These are phyloP conservation scores for Erodium texanum DNA, from an alignment of 441 rosid genomes.

Conservation along the genomic window DNA sequence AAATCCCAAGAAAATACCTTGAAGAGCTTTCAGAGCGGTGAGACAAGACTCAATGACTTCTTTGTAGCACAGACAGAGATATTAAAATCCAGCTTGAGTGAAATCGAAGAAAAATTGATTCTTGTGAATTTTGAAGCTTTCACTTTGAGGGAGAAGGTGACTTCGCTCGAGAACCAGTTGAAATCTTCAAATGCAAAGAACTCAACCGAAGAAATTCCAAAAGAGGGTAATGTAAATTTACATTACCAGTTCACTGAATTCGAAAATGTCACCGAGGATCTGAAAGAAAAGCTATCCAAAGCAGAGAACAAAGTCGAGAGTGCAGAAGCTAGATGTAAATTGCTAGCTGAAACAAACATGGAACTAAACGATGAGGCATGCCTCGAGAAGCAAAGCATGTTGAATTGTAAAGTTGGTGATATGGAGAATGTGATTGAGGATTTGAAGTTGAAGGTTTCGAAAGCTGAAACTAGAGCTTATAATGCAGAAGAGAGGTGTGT, in stretches of 20 bases:
- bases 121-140: conserved; percentile 45
- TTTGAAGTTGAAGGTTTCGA: conserved; percentile 56
- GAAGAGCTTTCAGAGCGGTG: conserved; percentile 44
- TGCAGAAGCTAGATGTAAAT: conserved; percentile 60
- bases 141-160: conserved; percentile 37
- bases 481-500: conserved; percentile 65
- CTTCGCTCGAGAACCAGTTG: conserved; percentile 53
- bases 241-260: conserved; percentile 44
- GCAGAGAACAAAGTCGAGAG: conserved; percentile 64
- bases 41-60: conserved; percentile 31
- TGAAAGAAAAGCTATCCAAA: conserved; percentile 55
- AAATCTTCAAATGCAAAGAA: conserved; percentile 28
- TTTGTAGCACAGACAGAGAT: conserved; percentile 38
- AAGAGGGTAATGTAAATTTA: conserved; percentile 7
- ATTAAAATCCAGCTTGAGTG: conserved; percentile 46
- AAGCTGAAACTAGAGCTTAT: conserved; percentile 68
- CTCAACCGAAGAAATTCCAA: conserved; percentile 25
- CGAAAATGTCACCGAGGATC: conserved; percentile 69
- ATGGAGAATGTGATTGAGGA: conserved; percentile 77
- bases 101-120: conserved; percentile 48
- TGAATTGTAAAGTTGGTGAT: conserved; percentile 55
- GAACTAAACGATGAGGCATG: conserved; percentile 11
- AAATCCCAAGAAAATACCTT: conserved; percentile 41
- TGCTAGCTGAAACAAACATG: not conserved
- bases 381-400: conserved; percentile 69